phyloP scores from a whole-genome alignment of 805 yeast species.

The Candida ulmi region DNA sequence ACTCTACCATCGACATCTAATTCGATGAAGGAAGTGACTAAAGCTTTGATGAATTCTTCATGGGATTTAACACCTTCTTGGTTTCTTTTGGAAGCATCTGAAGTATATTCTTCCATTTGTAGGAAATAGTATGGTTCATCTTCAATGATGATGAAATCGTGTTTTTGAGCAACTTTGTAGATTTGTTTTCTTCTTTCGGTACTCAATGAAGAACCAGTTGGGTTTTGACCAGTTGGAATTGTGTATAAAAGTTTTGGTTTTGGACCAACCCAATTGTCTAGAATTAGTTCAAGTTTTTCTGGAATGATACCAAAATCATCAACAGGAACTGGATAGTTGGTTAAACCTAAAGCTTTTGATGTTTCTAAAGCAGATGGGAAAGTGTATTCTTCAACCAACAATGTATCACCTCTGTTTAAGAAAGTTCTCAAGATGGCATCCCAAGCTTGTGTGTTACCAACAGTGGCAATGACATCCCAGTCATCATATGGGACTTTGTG shows the following conservation, averaged over 20 bases:
- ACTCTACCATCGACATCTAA: slow-evolving; percentile 76
- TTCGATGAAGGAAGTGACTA: slow-evolving; percentile 61
- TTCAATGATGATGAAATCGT: slow-evolving; percentile 83
- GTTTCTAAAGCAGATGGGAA: slow-evolving; percentile 85
- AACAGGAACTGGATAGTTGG: slow-evolving; percentile 66
- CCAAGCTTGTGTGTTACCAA: slow-evolving; percentile 90
- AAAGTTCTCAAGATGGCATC: slow-evolving; percentile 79
- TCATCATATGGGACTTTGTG: slow-evolving; percentile 46
- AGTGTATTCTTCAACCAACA: slow-evolving; percentile 75
- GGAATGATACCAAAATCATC: slow-evolving; percentile 79
- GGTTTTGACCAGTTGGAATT: slow-evolving; percentile 96
- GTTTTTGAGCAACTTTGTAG: slow-evolving; percentile 74
- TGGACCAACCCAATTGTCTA: slow-evolving; percentile 67
- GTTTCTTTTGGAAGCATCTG: slow-evolving; percentile 32
- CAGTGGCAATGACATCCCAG: slow-evolving; percentile 68
- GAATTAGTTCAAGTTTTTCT: slow-evolving; percentile 51
- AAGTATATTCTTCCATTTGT: slow-evolving; percentile 79
- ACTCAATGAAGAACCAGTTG: slow-evolving; percentile 85
- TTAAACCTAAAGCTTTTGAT: slow-evolving; percentile 66
- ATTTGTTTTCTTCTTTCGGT: slow-evolving; percentile 71
- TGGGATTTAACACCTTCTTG: slow-evolving; percentile 21
- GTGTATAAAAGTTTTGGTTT: slow-evolving; percentile 87
- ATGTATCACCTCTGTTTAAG: slow-evolving; percentile 71
- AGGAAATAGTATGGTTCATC: slow-evolving; percentile 97
- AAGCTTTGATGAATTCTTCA: slow-evolving; percentile 40